Conservation (phyloP, 2,329 filamentous ascomycete genomes). For the Magnaporthiopsis poae region DNA sequence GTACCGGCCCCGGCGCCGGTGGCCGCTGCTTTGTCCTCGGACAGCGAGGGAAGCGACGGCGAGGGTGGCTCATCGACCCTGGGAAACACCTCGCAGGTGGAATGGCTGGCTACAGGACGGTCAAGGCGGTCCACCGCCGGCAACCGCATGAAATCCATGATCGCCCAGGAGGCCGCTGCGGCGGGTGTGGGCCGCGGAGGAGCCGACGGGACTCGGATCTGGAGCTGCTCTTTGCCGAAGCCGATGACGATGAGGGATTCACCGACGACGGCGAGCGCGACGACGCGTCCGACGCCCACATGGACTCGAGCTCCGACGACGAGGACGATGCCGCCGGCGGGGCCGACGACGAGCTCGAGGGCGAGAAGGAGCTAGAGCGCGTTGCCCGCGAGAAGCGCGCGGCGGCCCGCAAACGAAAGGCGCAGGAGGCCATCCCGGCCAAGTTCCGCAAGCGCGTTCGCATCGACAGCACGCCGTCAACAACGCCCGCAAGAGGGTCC, state of each 20-base stretch:
- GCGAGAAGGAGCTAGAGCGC: conserved; percentile 76
- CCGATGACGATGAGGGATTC: conserved; percentile 60
- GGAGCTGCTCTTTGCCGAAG: conserved; percentile 67
- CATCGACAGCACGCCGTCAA: conserved; percentile 37
- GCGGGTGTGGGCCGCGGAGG: conserved; percentile 8
- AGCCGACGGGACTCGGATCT: conserved; percentile 45
- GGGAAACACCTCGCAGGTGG: conserved; percentile 30
- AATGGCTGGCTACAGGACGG: conserved; percentile 66
- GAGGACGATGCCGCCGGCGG: conserved; percentile 60
- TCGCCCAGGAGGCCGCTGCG: conserved; percentile 60
- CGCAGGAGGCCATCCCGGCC: conserved; percentile 62
- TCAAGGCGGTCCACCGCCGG: conserved; percentile 72
- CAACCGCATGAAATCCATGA: conserved; percentile 69
- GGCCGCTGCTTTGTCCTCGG: conserved; percentile 26
- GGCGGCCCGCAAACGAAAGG: conserved; percentile 68
- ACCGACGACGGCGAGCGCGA: conserved; percentile 59
- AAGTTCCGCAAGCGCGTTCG: conserved; percentile 67
- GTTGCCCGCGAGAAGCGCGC: conserved; percentile 59
- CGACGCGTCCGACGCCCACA: conserved; percentile 64
- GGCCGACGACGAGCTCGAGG: conserved; percentile 59
- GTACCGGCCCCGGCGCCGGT: conserved; percentile 15
- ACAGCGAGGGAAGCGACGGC: conserved; percentile 27
- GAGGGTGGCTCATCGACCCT: conserved; percentile 10
- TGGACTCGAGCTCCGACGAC: conserved; percentile 77
- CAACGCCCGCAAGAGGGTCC: conserved; percentile 8